Evolutionary conservation across 192 early-diverging fungal species (phyloP).

Genomic region (Umbelopsis sp.): DNA sequence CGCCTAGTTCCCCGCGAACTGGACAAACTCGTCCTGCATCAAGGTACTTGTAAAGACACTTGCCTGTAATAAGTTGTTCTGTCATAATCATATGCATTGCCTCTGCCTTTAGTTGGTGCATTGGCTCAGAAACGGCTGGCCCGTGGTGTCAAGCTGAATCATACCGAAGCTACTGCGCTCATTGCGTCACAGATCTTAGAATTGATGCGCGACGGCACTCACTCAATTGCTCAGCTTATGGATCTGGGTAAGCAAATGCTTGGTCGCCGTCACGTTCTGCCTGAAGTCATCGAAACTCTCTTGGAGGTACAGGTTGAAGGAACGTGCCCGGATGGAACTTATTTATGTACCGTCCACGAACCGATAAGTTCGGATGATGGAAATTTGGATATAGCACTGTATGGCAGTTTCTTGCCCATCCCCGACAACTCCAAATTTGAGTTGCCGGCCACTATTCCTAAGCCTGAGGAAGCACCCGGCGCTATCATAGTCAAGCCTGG

Average conservation of each 20-base stretch:
- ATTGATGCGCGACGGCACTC: constrained; percentile 86
- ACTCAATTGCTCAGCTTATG: constrained; percentile 89
- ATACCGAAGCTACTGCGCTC: constrained; percentile 85
- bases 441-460: constrained; percentile 41
- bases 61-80: background rate
- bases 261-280: constrained; percentile 82
- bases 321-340: constrained; percentile 92
- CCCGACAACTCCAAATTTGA: constrained; percentile 62
- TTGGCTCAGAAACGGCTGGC: constrained; percentile 91
- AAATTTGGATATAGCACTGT: constrained; percentile 80
- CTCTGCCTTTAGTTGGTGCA: constrained; percentile 57
- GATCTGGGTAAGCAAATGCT: constrained; percentile 84
- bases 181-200: constrained; percentile 86
- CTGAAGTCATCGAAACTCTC: constrained; percentile 69
- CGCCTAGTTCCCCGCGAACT: constrained; percentile 87
- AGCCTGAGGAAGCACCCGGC: constrained; percentile 62
- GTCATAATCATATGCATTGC: background rate
- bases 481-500: constrained; percentile 68
- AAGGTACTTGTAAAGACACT: constrained; percentile 40
- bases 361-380: constrained; percentile 87
- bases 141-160: constrained; percentile 86
- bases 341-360: constrained; percentile 91
- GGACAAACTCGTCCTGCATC: constrained; percentile 90
- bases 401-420: constrained; percentile 85
- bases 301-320: constrained; percentile 90